A percentile compares a stretch with the other conserved stretches of the same genome.
These are phyloP conservation scores for Salix udensis DNA, from an alignment of 345 rosid genomes.

Conservation along the genomic window DNA sequence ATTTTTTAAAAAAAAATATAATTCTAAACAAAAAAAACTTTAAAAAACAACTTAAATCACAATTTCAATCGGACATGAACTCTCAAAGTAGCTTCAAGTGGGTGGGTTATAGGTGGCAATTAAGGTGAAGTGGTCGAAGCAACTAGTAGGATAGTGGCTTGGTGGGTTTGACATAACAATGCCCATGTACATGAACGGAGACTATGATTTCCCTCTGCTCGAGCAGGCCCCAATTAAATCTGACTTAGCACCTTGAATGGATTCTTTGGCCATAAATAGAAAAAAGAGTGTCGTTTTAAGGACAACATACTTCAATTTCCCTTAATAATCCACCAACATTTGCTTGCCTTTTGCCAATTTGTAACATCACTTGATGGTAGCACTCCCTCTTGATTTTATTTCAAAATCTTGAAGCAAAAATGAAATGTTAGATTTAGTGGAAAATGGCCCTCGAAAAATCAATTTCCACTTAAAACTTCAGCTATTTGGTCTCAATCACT, in stretches of 20 bases:
- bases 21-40: fast-evolving
- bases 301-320: constrained; percentile 9
- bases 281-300: constrained; percentile 15
- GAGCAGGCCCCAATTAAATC: not conserved
- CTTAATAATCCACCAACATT: constrained; percentile 19
- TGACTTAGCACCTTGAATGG: constrained; percentile 10
- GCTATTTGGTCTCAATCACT: not conserved
- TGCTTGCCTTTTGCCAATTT: constrained; percentile 10
- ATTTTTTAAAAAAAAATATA: no score
- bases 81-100: not conserved
- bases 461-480: no score
- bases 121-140: constrained; percentile 15
- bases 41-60: no score
- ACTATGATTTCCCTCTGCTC: not conserved
- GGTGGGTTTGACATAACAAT: constrained; percentile 20
- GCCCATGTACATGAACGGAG: not conserved
- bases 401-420: not conserved
- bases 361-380: no score
- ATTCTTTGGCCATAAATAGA: constrained; percentile 3
- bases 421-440: no score
- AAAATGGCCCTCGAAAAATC: not conserved
- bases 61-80: no score
- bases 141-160: constrained; percentile 7
- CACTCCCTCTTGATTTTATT: not conserved
- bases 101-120: not conserved